A percentile compares a stretch with the other conserved stretches of the same genome.
Conservation (phyloP, 495 filamentous ascomycete genomes). For the Choiromyces venosus region DNA sequence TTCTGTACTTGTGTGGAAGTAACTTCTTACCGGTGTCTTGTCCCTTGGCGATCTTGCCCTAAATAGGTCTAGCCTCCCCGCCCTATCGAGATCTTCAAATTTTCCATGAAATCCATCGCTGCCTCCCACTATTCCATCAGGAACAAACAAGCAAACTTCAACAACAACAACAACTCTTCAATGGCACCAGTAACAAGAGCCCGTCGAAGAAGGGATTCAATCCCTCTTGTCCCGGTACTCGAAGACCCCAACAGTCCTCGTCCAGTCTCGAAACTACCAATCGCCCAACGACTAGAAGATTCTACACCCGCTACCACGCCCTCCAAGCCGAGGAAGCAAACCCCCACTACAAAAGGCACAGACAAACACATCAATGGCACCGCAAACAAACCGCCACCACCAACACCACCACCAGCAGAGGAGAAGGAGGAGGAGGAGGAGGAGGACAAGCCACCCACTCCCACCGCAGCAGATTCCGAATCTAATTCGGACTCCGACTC, state of each 20-base stretch:
- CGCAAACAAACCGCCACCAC: neutral
- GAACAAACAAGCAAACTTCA: neutral
- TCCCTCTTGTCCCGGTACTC: neutral
- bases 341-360: neutral
- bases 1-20: too few species aligned
- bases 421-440: conserved; percentile 21
- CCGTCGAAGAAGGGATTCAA: conserved; percentile 7
- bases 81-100: neutral
- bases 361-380: neutral
- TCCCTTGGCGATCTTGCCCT: conserved; percentile 1
- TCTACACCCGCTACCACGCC: neutral
- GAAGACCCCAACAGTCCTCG: neutral
- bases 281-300: neutral
- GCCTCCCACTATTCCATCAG: neutral
- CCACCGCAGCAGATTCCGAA: neutral
- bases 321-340: neutral
- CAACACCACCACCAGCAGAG: neutral
- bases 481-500: conserved; percentile 18
- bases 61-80: neutral
- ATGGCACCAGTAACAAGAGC: conserved; percentile 33
- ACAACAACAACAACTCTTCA: neutral
- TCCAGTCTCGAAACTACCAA: neutral
- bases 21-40: neutral
- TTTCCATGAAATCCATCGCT: neutral
- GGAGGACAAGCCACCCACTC: conserved; percentile 9